Conservation (phyloP, 23 red algal genomes). For the Agarophyton chilense region DNA sequence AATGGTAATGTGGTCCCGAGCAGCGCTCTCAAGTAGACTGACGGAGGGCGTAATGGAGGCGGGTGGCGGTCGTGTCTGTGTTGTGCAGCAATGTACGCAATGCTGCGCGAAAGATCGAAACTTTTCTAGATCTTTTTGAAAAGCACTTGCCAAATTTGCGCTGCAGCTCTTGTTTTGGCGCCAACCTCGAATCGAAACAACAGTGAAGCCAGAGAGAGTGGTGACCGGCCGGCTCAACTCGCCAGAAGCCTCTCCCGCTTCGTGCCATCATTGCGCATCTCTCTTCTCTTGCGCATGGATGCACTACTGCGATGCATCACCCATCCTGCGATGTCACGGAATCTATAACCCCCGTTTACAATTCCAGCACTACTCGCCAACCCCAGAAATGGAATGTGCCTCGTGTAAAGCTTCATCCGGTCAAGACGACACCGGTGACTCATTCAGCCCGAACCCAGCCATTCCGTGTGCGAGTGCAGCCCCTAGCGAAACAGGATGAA, state of each 20-base stretch:
- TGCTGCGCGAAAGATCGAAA: neutral
- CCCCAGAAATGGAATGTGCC: neutral
- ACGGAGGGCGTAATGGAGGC: no score
- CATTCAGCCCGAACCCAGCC: neutral
- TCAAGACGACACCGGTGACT: conserved; percentile 15
- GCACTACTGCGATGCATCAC: neutral
- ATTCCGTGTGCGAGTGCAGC: conserved; percentile 14
- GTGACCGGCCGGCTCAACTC: neutral
- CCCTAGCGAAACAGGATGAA: neutral
- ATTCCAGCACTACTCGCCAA: neutral
- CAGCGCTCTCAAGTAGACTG: no score
- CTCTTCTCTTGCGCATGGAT: neutral
- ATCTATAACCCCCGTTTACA: neutral
- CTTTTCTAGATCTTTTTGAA: neutral
- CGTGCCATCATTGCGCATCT: neutral
- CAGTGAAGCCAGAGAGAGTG: neutral
- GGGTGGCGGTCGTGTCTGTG: neutral
- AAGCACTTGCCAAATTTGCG: neutral
- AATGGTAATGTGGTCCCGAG: no score
- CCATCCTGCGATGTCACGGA: neutral
- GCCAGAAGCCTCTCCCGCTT: neutral
- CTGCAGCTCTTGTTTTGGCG: neutral
- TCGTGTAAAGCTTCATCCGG: conserved; percentile 20
- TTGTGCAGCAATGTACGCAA: neutral
- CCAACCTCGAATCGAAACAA: conserved; percentile 28